Percentiles rank a stretch among this genome's conserved stretches.
Evolutionary conservation across 768 basidiomycete genomes (phyloP).

Genomic region (Crassisporium funariophilum): DNA sequence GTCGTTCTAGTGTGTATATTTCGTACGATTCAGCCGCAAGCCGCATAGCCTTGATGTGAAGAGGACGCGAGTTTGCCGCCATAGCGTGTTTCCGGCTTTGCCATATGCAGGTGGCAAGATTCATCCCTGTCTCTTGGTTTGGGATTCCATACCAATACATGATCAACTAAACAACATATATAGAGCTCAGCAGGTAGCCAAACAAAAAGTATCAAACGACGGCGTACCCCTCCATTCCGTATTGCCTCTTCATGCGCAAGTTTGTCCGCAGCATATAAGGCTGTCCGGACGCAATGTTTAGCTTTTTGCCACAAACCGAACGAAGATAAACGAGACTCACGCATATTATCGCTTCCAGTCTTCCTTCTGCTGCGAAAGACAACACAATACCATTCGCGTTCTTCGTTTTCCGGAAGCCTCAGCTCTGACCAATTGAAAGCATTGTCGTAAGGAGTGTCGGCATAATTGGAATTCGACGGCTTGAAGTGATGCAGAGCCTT

Average conservation of each 20-base stretch:
- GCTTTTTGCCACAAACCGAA: constrained; percentile 1
- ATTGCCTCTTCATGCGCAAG: constrained; percentile 93
- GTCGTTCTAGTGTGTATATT: constrained; percentile 75
- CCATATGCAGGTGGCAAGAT: constrained; percentile 97
- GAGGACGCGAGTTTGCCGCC: constrained; percentile 76
- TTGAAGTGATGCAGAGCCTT: constrained; percentile 79
- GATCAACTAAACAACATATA: constrained; percentile 53
- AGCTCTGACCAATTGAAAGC: constrained; percentile 92
- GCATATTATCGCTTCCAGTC: constrained; percentile 64
- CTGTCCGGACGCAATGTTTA: too few species aligned
- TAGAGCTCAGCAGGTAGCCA: constrained; percentile 11
- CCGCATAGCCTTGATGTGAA: constrained; percentile 82
- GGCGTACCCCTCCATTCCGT: constrained; percentile 76
- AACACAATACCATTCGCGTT: constrained; percentile 91
- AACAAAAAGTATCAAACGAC: background rate
- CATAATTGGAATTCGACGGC: constrained; percentile 63
- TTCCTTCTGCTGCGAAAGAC: constrained; percentile 83
- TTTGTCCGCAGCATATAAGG: constrained; percentile 85
- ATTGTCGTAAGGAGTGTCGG: constrained; percentile 59
- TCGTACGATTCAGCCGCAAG: constrained; percentile 80
- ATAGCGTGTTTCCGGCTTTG: constrained; percentile 83
- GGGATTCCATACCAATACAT: constrained; percentile 96
- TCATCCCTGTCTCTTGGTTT: constrained; percentile 70
- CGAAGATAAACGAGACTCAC: constrained; percentile 41
- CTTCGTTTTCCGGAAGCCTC: constrained; percentile 64